Evolutionary conservation across 2,329 filamentous ascomycete genomes (phyloP).

Genomic region (Diplodia sapinea): DNA sequence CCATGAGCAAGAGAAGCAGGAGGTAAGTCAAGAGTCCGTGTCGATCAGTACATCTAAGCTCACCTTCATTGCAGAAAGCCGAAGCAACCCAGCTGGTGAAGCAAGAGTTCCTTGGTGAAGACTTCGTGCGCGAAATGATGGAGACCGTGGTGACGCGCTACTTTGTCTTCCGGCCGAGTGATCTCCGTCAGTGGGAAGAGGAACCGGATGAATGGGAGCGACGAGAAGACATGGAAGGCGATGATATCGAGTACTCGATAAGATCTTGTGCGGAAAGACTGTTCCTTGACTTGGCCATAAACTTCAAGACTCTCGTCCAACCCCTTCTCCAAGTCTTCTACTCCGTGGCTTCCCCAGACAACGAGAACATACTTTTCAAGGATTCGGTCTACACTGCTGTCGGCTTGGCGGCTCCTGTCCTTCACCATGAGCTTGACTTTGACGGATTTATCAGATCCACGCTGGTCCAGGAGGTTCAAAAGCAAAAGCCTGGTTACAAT

Average conservation of each 20-base stretch:
- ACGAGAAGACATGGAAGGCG: constrained; percentile 81
- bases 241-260: constrained; percentile 86
- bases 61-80: constrained; percentile 54
- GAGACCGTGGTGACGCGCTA: constrained; percentile 85
- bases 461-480: constrained; percentile 79
- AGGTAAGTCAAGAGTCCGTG: constrained; percentile 46
- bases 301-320: constrained; percentile 81
- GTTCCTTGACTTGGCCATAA: constrained; percentile 86
- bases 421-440: constrained; percentile 80
- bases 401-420: constrained; percentile 79
- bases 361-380: constrained; percentile 78
- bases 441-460: constrained; percentile 77
- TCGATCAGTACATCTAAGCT: neutral
- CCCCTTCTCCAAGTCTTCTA: constrained; percentile 84
- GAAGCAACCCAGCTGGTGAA: constrained; percentile 73
- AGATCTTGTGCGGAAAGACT: constrained; percentile 92
- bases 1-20: constrained; percentile 73
- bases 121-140: constrained; percentile 80
- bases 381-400: constrained; percentile 95
- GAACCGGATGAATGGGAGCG: constrained; percentile 96
- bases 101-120: constrained; percentile 73
- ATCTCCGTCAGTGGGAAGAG: constrained; percentile 90
- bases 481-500: constrained; percentile 70
- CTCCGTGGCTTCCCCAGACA: constrained; percentile 69
- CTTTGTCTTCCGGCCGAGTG: constrained; percentile 83